phyloP scores from a whole-genome alignment of 805 yeast genomes.

The Kodamaea nitidulidarum region DNA sequence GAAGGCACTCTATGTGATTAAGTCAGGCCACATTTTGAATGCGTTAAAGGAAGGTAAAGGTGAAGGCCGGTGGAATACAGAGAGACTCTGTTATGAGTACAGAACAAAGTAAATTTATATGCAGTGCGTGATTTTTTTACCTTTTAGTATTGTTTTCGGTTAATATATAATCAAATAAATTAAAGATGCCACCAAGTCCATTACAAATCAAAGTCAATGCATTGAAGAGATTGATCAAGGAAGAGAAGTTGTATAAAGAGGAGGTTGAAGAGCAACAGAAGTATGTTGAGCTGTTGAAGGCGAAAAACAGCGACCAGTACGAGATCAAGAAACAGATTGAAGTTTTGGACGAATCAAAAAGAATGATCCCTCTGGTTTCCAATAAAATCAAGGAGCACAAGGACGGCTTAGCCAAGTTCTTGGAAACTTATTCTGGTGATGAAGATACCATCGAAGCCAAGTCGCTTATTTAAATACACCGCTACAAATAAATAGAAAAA shows the following conservation, averaged over 20 bases:
- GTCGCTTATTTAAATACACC: slow-evolving; percentile 3
- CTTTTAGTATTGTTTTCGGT: background rate
- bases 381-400: slow-evolving; percentile 20
- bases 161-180: background rate
- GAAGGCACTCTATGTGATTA: slow-evolving; percentile 22
- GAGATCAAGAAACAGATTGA: slow-evolving; percentile 51
- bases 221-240: slow-evolving; percentile 63
- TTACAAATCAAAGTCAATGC: slow-evolving; percentile 71
- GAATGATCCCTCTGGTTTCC: slow-evolving; percentile 31
- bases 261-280: slow-evolving; percentile 55
- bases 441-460: slow-evolving; percentile 30
- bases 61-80: slow-evolving; percentile 23
- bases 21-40: slow-evolving; percentile 13
- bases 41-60: slow-evolving; percentile 13
- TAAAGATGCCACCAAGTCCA: slow-evolving; percentile 61
- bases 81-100: slow-evolving; percentile 11
- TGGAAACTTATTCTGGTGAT: slow-evolving; percentile 33
- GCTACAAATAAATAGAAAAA: background rate
- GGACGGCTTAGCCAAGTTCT: slow-evolving; percentile 40
- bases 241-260: slow-evolving; percentile 53
- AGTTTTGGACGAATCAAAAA: slow-evolving; percentile 34
- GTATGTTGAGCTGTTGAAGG: slow-evolving; percentile 45
- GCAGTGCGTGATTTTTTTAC: slow-evolving; percentile 5
- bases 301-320: slow-evolving; percentile 53
- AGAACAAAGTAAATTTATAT: slow-evolving; percentile 6